Evolutionary conservation across 805 yeast genomes (phyloP).

Genomic region (Nakazawaea pomicola): DNA sequence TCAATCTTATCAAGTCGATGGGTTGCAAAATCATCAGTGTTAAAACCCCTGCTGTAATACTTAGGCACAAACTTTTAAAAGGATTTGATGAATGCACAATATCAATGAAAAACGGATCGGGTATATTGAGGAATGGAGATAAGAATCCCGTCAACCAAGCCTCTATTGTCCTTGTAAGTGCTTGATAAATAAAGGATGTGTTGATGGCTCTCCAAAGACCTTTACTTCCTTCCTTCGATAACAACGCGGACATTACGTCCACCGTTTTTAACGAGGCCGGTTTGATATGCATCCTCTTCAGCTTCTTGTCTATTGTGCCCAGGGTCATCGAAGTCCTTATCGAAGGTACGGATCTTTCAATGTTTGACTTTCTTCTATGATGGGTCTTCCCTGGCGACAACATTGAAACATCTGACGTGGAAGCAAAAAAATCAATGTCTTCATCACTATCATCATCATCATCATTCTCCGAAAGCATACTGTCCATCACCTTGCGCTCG

Average conservation of each 20-base stretch:
- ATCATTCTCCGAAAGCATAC: too few relatives aligned
- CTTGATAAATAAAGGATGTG: constrained; percentile 73
- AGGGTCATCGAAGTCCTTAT: constrained; percentile 3
- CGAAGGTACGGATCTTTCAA: constrained; percentile 22
- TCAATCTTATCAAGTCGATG: constrained; percentile 73
- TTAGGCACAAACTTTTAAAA: constrained; percentile 56
- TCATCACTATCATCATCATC: constrained; percentile 20
- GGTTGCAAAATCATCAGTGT: constrained; percentile 77
- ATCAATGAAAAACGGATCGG: constrained; percentile 86
- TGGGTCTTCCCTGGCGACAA: constrained; percentile 11
- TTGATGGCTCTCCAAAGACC: constrained; percentile 72
- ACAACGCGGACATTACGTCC: constrained; percentile 59
- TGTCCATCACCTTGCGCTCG: too few relatives aligned
- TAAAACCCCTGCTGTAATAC: constrained; percentile 65
- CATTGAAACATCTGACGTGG: constrained; percentile 15
- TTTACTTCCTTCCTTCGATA: constrained; percentile 65
- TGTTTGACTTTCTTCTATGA: constrained; percentile 21
- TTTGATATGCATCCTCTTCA: constrained; percentile 30
- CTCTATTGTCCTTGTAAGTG: constrained; percentile 70
- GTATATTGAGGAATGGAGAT: constrained; percentile 74
- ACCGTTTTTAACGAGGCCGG: constrained; percentile 60
- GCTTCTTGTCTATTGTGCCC: background rate
- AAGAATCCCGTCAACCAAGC: constrained; percentile 91
- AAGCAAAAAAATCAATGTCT: constrained; percentile 36
- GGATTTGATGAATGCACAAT: constrained; percentile 78